Conservation (phyloP, 441 rosid species). For the Dalechampia spathulata region DNA sequence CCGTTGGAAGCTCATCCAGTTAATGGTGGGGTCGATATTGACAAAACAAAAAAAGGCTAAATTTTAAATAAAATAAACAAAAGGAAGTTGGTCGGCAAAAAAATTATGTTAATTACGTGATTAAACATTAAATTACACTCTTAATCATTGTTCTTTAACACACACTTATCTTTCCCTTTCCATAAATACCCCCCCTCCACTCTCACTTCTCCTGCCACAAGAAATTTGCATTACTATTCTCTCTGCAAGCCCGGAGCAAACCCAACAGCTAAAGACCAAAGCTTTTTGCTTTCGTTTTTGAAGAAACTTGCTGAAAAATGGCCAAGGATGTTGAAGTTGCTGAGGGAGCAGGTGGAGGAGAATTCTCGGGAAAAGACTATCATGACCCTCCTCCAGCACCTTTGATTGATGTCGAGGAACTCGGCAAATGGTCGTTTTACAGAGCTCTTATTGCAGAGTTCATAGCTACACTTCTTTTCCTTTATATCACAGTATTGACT, state of each 20-base stretch:
- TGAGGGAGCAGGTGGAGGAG: conserved; percentile 26
- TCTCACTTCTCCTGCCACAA: neutral
- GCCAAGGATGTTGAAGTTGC: conserved; percentile 47
- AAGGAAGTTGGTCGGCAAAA: conserved; percentile 17
- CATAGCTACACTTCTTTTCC: conserved; percentile 76
- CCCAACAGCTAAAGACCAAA: too few species aligned
- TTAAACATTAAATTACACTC: neutral
- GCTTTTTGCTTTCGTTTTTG: too few species aligned
- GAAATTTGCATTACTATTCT: neutral
- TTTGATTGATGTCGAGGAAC: conserved; percentile 39
- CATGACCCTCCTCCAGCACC: conserved; percentile 87
- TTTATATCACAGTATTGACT: conserved; percentile 58
- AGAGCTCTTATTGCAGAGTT: conserved; percentile 81
- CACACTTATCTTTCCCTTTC: neutral
- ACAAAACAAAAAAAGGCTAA: too few species aligned
- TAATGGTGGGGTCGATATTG: conserved; percentile 23
- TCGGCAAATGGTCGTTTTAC: conserved; percentile 68
- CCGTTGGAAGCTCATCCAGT: conserved; percentile 1
- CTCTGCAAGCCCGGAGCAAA: neutral
- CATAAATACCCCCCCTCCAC: neutral
- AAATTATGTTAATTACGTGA: conserved; percentile 12
- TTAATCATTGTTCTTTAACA: conserved; percentile 1
- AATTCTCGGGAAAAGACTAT: conserved; percentile 52
- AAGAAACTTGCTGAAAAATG: too few species aligned
- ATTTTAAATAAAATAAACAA: neutral